These are phyloP conservation scores for Cardamine resedifolia DNA, from an alignment of 345 rosid species.

Conservation along the genomic window DNA sequence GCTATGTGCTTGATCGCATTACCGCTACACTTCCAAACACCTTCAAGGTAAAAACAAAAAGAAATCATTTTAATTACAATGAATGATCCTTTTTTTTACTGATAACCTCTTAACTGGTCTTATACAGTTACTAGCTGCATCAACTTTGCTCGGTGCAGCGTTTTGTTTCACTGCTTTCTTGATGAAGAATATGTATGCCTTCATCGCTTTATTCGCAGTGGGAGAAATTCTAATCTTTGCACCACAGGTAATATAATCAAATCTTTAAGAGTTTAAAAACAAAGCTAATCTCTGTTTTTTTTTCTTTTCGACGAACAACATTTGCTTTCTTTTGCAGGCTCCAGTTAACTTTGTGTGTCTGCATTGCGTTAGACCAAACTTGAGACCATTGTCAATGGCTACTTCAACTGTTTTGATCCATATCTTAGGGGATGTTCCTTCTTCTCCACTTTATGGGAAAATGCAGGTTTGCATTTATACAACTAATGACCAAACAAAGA, in stretches of 20 bases:
- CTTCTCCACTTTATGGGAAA: constrained; percentile 93
- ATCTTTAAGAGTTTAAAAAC: neutral
- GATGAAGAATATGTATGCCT: constrained; percentile 64
- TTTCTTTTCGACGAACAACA: neutral
- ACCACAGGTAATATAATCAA: constrained; percentile 66
- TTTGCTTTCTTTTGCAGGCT: constrained; percentile 49
- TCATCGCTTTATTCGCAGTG: constrained; percentile 68
- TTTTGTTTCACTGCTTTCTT: constrained; percentile 87
- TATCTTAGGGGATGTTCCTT: constrained; percentile 95
- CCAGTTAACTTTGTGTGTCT: constrained; percentile 94
- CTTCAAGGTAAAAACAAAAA: constrained; percentile 57
- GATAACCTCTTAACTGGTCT: constrained; percentile 6
- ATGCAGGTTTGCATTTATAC: constrained; percentile 61
- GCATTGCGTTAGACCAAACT: constrained; percentile 83
- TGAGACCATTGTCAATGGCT: constrained; percentile 97
- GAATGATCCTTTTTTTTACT: neutral
- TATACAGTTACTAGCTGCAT: constrained; percentile 75
- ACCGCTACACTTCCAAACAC: constrained; percentile 78
- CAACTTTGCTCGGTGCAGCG: constrained; percentile 75
- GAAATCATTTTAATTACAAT: neutral
- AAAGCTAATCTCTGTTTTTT: constrained; percentile 2
- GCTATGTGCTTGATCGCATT: constrained; percentile 68
- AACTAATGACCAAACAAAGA: neutral
- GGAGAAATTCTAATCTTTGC: constrained; percentile 95
- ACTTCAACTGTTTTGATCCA: constrained; percentile 89